A percentile compares a stretch with the other conserved stretches of the same genome.
Conservation (phyloP, 2,329 filamentous ascomycete species). For the Penicillium sp. region DNA sequence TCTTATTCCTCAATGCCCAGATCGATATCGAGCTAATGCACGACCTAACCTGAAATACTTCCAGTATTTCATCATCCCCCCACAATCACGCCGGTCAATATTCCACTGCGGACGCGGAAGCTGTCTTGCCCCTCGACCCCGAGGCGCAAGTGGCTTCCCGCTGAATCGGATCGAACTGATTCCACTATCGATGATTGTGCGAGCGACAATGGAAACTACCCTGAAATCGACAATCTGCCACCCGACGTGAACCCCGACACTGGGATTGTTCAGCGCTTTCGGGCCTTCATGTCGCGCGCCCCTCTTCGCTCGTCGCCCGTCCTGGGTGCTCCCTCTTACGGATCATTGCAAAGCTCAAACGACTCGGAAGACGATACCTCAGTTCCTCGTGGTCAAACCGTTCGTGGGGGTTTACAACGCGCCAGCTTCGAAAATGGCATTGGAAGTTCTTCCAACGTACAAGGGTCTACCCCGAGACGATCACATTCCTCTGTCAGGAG, state of each 20-base stretch:
- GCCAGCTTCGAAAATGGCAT: slow-evolving; percentile 13
- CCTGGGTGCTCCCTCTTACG: slow-evolving; percentile 61
- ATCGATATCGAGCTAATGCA: slow-evolving; percentile 13
- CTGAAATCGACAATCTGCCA: background rate
- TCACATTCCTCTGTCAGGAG: slow-evolving; percentile 18
- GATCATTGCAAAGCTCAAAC: slow-evolving; percentile 50
- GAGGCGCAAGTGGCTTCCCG: slow-evolving; percentile 25
- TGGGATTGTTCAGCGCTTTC: slow-evolving; percentile 15
- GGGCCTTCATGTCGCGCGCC: slow-evolving; percentile 47
- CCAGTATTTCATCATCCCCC: slow-evolving; percentile 11
- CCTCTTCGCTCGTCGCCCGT: slow-evolving; percentile 61
- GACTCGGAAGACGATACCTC: slow-evolving; percentile 29
- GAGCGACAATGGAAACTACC: slow-evolving; percentile 12
- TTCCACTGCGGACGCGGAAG: slow-evolving; percentile 25
- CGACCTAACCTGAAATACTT: slow-evolving; percentile 11
- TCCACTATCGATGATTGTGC: slow-evolving; percentile 6
- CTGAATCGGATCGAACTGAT: slow-evolving; percentile 16
- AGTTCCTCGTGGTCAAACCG: background rate
- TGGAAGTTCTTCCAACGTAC: slow-evolving; percentile 17
- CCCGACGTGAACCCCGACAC: slow-evolving; percentile 6
- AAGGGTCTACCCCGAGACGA: slow-evolving; percentile 6
- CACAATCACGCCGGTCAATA: slow-evolving; percentile 16
- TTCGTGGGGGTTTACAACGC: background rate
- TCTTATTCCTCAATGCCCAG: slow-evolving; percentile 5
- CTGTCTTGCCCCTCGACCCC: slow-evolving; percentile 21